These are phyloP conservation scores for Aspergillus avenaceus DNA, from an alignment of 495 filamentous ascomycete genomes.

Conservation along the genomic window DNA sequence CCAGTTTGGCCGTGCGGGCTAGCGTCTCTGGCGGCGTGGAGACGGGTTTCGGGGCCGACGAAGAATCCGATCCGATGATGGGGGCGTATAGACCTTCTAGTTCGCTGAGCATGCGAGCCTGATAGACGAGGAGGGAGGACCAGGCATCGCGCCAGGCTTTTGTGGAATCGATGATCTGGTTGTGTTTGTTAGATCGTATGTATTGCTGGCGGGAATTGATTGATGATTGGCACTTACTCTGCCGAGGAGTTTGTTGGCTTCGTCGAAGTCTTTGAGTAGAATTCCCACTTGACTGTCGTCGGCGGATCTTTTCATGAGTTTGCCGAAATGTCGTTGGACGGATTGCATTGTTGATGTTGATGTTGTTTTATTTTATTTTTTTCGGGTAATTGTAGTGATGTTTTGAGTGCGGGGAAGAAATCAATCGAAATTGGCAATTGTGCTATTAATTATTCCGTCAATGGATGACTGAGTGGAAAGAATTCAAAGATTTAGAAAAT, in stretches of 20 bases:
- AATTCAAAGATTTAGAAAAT: slow-evolving; percentile 1
- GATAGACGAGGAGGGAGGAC: slow-evolving; percentile 67
- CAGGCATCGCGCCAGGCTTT: slow-evolving; percentile 84
- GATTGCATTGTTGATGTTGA: slow-evolving; percentile 62
- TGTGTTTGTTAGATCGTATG: no score
- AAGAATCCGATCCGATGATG: slow-evolving; percentile 62
- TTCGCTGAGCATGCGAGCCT: slow-evolving; percentile 64
- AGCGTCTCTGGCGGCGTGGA: slow-evolving; percentile 62
- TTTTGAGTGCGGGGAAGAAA: not conserved
- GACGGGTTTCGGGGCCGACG: slow-evolving; percentile 43
- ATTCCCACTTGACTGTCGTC: slow-evolving; percentile 76
- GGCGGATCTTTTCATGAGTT: slow-evolving; percentile 63
- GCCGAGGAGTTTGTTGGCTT: slow-evolving; percentile 73
- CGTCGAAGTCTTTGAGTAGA: slow-evolving; percentile 77
- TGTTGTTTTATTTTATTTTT: no score
- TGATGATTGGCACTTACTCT: slow-evolving; percentile 48
- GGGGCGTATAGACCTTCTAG: slow-evolving; percentile 80
- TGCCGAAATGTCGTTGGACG: slow-evolving; percentile 72
- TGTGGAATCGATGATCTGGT: slow-evolving; percentile 79
- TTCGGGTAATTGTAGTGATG: not conserved
- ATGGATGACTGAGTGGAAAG: no score
- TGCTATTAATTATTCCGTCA: no score
- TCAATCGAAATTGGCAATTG: no score
- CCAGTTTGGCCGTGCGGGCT: slow-evolving; percentile 62
- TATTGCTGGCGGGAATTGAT: slow-evolving; percentile 6